Evolutionary conservation across 2,329 filamentous ascomycete species (phyloP).

Genomic region (Penicillium sp.): DNA sequence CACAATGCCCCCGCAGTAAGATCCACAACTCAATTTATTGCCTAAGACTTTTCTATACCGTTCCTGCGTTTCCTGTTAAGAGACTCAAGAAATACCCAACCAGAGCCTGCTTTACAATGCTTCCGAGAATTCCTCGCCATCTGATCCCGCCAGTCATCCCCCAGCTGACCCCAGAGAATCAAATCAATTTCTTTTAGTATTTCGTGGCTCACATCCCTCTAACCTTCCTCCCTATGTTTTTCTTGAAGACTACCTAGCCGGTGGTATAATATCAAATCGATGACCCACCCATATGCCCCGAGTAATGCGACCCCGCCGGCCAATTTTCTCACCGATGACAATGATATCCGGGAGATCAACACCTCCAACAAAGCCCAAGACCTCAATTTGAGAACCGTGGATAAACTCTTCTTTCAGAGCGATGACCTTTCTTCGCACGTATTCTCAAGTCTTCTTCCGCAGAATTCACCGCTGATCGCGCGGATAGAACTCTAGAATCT

Average conservation of each 20-base stretch:
- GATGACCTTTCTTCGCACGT: slow-evolving; percentile 35
- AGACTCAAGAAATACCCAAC: not conserved
- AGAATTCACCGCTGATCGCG: slow-evolving; percentile 37
- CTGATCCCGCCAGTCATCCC: slow-evolving; percentile 23
- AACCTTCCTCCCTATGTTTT: slow-evolving; percentile 14
- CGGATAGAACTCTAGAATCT: slow-evolving; percentile 30
- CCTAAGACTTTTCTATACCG: not conserved
- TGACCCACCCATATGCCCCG: slow-evolving; percentile 38
- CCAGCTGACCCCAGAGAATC: slow-evolving; percentile 17
- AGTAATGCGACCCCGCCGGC: slow-evolving; percentile 16
- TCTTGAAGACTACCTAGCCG: slow-evolving; percentile 20
- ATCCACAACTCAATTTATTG: not conserved
- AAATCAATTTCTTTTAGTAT: slow-evolving; percentile 29
- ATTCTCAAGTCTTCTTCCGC: slow-evolving; percentile 40
- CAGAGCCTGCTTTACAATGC: not conserved
- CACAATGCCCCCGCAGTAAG: not conserved
- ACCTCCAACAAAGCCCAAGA: slow-evolving; percentile 36
- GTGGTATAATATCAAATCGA: slow-evolving; percentile 35
- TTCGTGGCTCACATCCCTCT: slow-evolving; percentile 36
- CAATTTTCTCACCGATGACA: slow-evolving; percentile 23
- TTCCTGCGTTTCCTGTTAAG: too few species aligned
- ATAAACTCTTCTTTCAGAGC: slow-evolving; percentile 33
- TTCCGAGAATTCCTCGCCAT: slow-evolving; percentile 11
- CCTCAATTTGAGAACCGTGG: slow-evolving; percentile 33
- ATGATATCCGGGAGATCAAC: slow-evolving; percentile 34